Evolutionary conservation across 2,329 filamentous ascomycete species (phyloP).

Genomic region (Ophiostoma australiae): DNA sequence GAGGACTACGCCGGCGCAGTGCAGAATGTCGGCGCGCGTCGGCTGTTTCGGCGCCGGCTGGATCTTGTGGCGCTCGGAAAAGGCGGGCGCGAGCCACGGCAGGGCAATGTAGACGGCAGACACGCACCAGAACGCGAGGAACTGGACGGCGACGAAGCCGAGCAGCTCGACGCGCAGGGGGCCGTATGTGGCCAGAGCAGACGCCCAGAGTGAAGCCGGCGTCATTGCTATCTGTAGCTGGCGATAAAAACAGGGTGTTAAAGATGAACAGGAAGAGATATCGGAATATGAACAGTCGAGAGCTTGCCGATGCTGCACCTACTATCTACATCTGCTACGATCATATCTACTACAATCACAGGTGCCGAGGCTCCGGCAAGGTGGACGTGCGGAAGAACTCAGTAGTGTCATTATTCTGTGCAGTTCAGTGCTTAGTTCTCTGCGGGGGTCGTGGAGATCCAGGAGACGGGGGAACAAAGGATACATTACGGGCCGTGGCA

Average conservation of each 20-base stretch:
- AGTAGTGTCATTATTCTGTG: no score
- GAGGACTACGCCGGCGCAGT: neutral
- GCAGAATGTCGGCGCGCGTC: slow-evolving; percentile 40
- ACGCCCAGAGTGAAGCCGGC: slow-evolving; percentile 27
- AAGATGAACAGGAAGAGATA: no score
- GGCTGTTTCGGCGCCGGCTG: slow-evolving; percentile 50
- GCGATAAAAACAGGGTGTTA: neutral
- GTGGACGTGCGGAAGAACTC: neutral
- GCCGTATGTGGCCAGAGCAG: slow-evolving; percentile 27
- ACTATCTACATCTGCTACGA: neutral
- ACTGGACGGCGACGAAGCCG: slow-evolving; percentile 39
- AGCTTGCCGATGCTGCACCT: neutral
- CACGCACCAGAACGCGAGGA: slow-evolving; percentile 45
- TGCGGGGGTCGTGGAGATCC: neutral
- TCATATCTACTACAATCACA: neutral
- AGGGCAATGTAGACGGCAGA: slow-evolving; percentile 41
- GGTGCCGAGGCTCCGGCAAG: neutral
- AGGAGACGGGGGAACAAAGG: no score
- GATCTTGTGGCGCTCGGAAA: slow-evolving; percentile 50
- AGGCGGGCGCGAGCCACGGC: slow-evolving; percentile 42
- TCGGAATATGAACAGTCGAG: no score
- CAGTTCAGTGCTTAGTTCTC: no score
- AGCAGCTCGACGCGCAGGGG: slow-evolving; percentile 38
- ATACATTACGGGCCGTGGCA: no score
- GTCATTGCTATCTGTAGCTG: neutral